Evolutionary conservation across 164 flowering plant species (phyloP), one percentile per base, ranked within the genome.

Genomic region (Vitis rupestris): DNA sequence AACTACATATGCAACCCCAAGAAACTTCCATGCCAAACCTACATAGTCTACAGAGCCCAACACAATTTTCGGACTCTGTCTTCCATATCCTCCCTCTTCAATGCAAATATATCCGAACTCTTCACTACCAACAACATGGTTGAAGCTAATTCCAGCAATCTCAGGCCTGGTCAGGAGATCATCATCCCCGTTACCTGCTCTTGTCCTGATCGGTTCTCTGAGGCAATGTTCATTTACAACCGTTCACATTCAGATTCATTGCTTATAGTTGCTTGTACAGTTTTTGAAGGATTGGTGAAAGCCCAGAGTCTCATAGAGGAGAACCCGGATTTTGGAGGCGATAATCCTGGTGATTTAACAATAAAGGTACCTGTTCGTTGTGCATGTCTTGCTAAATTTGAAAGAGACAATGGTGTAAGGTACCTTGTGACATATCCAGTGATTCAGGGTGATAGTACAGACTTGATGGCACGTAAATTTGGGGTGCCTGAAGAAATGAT

Each of bases 401-500:
- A 60, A 1, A 63, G 11, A 2, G 50, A 50, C 2, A 68, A 52
- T 37, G 76, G 81, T 12, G 61, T 79, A 2, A 59, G 78, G 64
- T 81, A 73, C 73, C 80, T 86, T 17, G 81, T 86, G n/a, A 84
- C 87, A 17, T 86, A 86, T 66, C 86, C 87, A 29, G 30, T 86
- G 29, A 52, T 73, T 9, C 70, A 67, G 54, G 61, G 59, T 7
- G 90, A 84, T 57, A 37, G 68, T 11, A 31, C 65, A 27, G 14
- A 3, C 7, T 63, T 12, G 10, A 75, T 84, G 3, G 80, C 78
- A 12, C 12, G 5, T 5, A 75, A 78, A 31, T 84, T 84, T 55
- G 72, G 72, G 14, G 78, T 80, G 3, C 15, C 67, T 16, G 74
- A 72, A 63, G 29, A 37, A 48, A 60, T 53, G 65, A 75, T 86